phyloP scores from a whole-genome alignment of 2,329 filamentous ascomycete genomes.

The Beauveria brongniartii region DNA sequence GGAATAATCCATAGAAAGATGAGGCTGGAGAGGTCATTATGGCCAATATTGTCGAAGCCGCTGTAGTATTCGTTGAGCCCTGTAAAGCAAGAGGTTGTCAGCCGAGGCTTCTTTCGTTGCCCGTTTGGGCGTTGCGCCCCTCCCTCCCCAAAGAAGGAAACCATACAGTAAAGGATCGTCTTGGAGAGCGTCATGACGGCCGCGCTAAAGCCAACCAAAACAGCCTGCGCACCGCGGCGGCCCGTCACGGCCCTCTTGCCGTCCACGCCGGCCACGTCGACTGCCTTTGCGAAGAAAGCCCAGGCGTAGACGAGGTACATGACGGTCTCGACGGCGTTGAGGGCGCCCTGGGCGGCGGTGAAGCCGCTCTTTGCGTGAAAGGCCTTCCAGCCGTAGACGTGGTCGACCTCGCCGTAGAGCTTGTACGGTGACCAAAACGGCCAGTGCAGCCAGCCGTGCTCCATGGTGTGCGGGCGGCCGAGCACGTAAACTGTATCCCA shows the following conservation, averaged over 20 bases:
- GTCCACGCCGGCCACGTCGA: constrained; percentile 13
- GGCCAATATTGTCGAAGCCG: constrained; percentile 48
- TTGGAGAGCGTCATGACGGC: constrained; percentile 55
- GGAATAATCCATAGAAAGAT: constrained; percentile 49
- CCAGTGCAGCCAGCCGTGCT: constrained; percentile 62
- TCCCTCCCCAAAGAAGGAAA: constrained; percentile 10
- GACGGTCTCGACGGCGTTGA: constrained; percentile 62
- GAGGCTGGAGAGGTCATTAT: constrained; percentile 39
- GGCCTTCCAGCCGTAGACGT: constrained; percentile 73
- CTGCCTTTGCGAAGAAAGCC: constrained; percentile 24
- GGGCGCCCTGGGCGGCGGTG: constrained; percentile 60
- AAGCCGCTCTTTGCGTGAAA: constrained; percentile 64
- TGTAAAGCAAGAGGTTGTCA: constrained; percentile 17
- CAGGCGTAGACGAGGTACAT: constrained; percentile 53
- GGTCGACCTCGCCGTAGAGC: constrained; percentile 71
- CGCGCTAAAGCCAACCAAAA: constrained; percentile 42
- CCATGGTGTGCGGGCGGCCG: constrained; percentile 73
- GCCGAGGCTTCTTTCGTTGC: neutral
- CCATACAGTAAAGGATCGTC: constrained; percentile 53
- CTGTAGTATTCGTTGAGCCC: constrained; percentile 50
- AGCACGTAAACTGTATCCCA: constrained; percentile 81
- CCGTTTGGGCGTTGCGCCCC: too few species aligned
- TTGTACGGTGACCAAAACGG: constrained; percentile 71
- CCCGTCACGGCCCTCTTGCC: constrained; percentile 31
- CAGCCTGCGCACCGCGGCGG: constrained; percentile 33